These are phyloP conservation scores for Diplogelasinospora grovesii DNA, from an alignment of 495 filamentous ascomycete genomes.

Conservation along the genomic window DNA sequence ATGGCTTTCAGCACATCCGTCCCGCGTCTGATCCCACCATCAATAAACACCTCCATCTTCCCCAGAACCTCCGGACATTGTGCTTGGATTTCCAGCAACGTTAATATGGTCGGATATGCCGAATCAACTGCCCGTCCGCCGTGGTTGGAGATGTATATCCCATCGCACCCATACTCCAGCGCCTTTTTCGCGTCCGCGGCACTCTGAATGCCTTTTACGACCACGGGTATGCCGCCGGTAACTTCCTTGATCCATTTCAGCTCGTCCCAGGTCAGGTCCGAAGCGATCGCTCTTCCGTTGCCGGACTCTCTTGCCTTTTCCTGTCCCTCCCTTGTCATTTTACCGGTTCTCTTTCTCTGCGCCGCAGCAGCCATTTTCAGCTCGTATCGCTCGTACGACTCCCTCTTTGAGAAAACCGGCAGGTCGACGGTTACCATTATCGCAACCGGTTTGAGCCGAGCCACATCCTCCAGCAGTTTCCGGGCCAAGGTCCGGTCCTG, in stretches of 20 bases:
- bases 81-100: conserved; percentile 56
- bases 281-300: conserved; percentile 66
- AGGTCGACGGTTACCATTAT: conserved; percentile 65
- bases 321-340: too few relatives aligned
- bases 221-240: conserved; percentile 42
- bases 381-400: conserved; percentile 50
- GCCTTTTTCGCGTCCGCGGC: conserved; percentile 54
- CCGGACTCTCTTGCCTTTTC: too few relatives aligned
- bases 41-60: conserved; percentile 57
- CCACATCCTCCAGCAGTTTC: conserved; percentile 51
- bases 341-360: conserved; percentile 63
- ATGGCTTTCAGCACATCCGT: conserved; percentile 65
- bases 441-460: conserved; percentile 54
- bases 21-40: conserved; percentile 59
- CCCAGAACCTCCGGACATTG: conserved; percentile 54
- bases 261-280: conserved; percentile 70
- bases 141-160: conserved; percentile 60
- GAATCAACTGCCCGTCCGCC: conserved; percentile 65
- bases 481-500: conserved; percentile 63
- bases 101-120: conserved; percentile 51
- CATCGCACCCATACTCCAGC: conserved; percentile 48
- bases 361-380: conserved; percentile 54
- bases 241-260: conserved; percentile 44
- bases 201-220: conserved; percentile 62
- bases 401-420: conserved; percentile 56